phyloP scores from a whole-genome alignment of 2,329 filamentous ascomycete genomes.

The Lachnellula willkommii region DNA sequence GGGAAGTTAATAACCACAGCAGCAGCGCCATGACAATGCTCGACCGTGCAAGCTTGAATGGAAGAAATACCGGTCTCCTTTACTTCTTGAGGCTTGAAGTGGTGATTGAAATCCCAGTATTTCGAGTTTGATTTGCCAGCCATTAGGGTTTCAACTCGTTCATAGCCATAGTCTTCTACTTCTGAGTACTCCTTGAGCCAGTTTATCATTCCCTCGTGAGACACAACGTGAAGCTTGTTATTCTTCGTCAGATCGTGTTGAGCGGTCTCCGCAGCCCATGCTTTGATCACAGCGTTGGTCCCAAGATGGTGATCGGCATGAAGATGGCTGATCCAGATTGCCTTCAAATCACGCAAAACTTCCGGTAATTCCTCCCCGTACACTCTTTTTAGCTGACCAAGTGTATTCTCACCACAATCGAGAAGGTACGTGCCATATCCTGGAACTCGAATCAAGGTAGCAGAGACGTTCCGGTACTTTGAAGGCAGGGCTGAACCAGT shows the following conservation, averaged over 20 bases:
- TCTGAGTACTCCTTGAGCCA: constrained; percentile 76
- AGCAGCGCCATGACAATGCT: constrained; percentile 74
- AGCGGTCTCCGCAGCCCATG: constrained; percentile 59
- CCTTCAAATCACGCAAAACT: constrained; percentile 72
- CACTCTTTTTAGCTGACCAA: constrained; percentile 77
- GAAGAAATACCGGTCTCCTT: constrained; percentile 56
- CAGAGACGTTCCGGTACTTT: constrained; percentile 92
- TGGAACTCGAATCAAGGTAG: constrained; percentile 78
- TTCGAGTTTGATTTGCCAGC: constrained; percentile 6
- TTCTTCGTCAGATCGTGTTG: constrained; percentile 36
- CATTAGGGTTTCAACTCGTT: constrained; percentile 33
- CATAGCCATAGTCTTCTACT: constrained; percentile 71
- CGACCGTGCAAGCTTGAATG: constrained; percentile 63
- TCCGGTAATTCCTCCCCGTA: constrained; percentile 62
- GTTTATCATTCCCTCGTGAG: constrained; percentile 63
- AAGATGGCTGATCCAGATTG: constrained; percentile 89
- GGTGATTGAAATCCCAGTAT: constrained; percentile 20
- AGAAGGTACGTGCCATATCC: constrained; percentile 83
- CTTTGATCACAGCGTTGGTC: constrained; percentile 70
- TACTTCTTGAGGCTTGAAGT: constrained; percentile 38
- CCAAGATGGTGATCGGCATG: constrained; percentile 97
- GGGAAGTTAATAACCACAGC: constrained; percentile 75
- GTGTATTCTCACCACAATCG: constrained; percentile 86
- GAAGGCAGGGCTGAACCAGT: constrained; percentile 88
- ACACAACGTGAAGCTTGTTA: constrained; percentile 58